phyloP scores from a whole-genome alignment of 306 rosid species.

The Albizia julibrissin region DNA sequence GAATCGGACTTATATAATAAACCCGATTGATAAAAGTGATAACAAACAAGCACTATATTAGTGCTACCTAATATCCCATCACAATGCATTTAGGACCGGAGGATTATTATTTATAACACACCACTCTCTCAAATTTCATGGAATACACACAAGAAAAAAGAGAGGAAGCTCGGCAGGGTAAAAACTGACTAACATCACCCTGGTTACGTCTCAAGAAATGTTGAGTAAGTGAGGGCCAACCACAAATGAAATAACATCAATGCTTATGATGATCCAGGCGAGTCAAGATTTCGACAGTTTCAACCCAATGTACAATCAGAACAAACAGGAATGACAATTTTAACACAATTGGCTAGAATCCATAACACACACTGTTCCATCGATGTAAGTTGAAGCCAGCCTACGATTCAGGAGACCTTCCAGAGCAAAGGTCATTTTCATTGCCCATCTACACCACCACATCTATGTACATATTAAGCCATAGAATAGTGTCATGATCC shows the following conservation, averaged over 20 bases:
- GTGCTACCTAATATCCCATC: too few relatives aligned
- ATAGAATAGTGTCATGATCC: neutral
- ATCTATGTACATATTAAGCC: slow-evolving; percentile 41
- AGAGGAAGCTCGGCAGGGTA: too few relatives aligned
- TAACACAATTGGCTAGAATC: slow-evolving; percentile 39
- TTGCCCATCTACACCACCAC: slow-evolving; percentile 33
- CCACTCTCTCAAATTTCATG: too few relatives aligned
- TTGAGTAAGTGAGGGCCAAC: neutral
- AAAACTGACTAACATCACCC: too few relatives aligned
- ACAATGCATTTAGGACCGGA: too few relatives aligned
- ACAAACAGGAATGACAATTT: slow-evolving; percentile 37
- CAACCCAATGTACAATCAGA: slow-evolving; percentile 13
- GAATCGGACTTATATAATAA: too few relatives aligned
- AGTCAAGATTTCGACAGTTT: neutral
- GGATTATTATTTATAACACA: too few relatives aligned
- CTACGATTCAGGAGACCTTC: slow-evolving; percentile 1
- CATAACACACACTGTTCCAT: slow-evolving; percentile 31
- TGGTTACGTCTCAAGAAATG: neutral
- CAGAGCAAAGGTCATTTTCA: slow-evolving; percentile 22
- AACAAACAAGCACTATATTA: too few relatives aligned
- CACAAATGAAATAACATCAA: neutral
- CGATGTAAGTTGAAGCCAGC: neutral
- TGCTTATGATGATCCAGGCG: slow-evolving; percentile 1
- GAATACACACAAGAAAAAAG: too few relatives aligned
- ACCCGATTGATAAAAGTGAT: too few relatives aligned